These are phyloP conservation scores for Mucor irregularis DNA, from an alignment of 371 early-diverging fungal species.

Conservation along the genomic window DNA sequence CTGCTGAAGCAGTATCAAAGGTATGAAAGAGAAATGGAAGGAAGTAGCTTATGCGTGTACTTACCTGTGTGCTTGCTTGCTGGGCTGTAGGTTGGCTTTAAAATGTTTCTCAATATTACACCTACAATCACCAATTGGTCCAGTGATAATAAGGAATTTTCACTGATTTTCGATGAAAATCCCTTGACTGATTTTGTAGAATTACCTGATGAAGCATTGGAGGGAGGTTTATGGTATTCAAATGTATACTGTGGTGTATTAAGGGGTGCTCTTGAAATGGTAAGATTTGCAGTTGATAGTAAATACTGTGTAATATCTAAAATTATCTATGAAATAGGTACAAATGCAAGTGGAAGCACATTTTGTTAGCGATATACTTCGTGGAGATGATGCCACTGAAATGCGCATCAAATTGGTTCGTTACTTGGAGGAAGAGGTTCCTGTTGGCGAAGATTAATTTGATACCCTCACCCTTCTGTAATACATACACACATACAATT, in stretches of 20 bases:
- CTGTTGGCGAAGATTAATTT: slow-evolving; percentile 86
- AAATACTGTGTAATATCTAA: background rate
- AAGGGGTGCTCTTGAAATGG: slow-evolving; percentile 96
- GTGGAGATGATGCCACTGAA: slow-evolving; percentile 91
- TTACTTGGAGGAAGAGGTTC: slow-evolving; percentile 93
- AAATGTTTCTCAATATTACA: slow-evolving; percentile 90
- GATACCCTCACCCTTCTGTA: background rate
- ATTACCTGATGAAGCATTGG: slow-evolving; percentile 75
- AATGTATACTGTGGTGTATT: slow-evolving; percentile 94
- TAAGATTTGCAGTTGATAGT: no score
- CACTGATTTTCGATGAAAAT: slow-evolving; percentile 90
- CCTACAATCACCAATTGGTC: slow-evolving; percentile 84
- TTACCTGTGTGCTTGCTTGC: no score
- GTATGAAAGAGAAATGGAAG: slow-evolving; percentile 19
- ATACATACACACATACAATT: background rate
- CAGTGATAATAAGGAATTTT: slow-evolving; percentile 83
- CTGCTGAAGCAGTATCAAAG: slow-evolving; percentile 92
- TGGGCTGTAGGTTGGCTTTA: slow-evolving; percentile 95
- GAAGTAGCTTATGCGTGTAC: no score
- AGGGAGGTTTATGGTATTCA: slow-evolving; percentile 91
- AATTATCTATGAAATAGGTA: slow-evolving; percentile 44
- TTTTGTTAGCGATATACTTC: slow-evolving; percentile 84
- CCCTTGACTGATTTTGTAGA: slow-evolving; percentile 93
- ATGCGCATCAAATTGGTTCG: slow-evolving; percentile 86
- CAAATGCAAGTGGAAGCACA: slow-evolving; percentile 88